Evolutionary conservation across 1,284 basidiomycete genomes (phyloP), one percentile per base, ranked within the genome.

Genomic region (Violaceomyces palustris): DNA sequence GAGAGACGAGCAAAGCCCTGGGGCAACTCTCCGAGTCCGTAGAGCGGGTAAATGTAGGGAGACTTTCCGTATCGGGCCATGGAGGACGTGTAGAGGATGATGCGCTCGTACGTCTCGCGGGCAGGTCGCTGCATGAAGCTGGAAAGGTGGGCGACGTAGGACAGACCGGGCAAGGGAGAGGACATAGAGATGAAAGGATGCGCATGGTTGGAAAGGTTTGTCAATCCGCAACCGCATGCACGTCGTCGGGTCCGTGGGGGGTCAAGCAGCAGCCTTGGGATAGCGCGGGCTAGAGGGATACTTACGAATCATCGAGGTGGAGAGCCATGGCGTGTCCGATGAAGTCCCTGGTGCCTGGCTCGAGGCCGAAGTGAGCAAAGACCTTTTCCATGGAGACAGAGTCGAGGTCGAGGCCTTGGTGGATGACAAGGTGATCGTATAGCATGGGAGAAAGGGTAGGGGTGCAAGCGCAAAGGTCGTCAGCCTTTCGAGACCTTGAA

Each of bases 1-100:
- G 88, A 92, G 34, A 73, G 68, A 73, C 94, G 90, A 14, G 94
- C 94, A 72, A 99, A 99, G 3, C 93, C 90, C 74, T 99, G 94
- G 17, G 94, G 94, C 38, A 99, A 85, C 76, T 99, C 94, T 64
- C 94, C 94, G 39, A 99, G 86, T 59, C 94, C 94, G 76, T 98
- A 99, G 42, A 97, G 82, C 12, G 94, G 94, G 79, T 99, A 98
- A 75, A 99, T 96, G 80, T 98, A 99, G 3, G 94, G 94, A 15
- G 94, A 98, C 77, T 98, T 98, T 67, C 94, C 94, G 77, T 96
- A 98, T 43, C 94, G 88, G 23, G 94, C 91, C 89, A 99, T 96
- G 17, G 93, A 98, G 7, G 88, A 86, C 14, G 91, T 96, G 79
- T 99, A 99, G 51, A 98, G 83, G 60, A 97, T 81, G 76, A 98